Evolutionary conservation across 352 stramenopile genomes (phyloP).

Genomic region (Globisporangium heterothallicum): DNA sequence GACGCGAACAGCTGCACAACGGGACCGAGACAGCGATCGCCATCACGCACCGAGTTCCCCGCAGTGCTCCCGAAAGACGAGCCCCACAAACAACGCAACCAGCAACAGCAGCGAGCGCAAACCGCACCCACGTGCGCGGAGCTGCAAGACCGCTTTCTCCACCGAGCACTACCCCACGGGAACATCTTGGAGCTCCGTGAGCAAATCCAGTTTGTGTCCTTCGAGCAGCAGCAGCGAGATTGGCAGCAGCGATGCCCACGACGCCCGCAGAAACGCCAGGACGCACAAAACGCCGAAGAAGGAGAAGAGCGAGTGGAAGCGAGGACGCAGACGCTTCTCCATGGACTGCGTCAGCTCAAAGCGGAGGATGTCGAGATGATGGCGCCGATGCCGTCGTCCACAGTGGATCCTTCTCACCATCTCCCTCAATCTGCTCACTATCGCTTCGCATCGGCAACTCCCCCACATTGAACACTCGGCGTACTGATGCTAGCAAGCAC

Average conservation of each 20-base stretch:
- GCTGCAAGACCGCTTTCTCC: constrained; percentile 43
- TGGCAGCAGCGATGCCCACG: constrained; percentile 14
- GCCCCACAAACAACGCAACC: neutral
- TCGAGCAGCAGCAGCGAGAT: constrained; percentile 22
- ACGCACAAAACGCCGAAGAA: constrained; percentile 7
- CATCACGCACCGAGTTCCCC: constrained; percentile 35
- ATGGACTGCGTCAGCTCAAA: constrained; percentile 34
- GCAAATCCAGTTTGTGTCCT: constrained; percentile 42
- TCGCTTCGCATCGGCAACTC: constrained; percentile 21
- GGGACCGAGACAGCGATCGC: neutral
- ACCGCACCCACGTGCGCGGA: constrained; percentile 27
- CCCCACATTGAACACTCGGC: constrained; percentile 7
- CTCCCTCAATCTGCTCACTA: constrained; percentile 9
- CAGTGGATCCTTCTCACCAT: neutral
- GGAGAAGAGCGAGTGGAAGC: constrained; percentile 16
- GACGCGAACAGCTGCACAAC: neutral
- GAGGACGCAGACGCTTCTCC: constrained; percentile 33
- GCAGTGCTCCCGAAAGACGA: constrained; percentile 29
- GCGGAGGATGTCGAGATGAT: constrained; percentile 40
- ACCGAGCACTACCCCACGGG: constrained; percentile 32
- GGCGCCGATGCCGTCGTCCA: neutral
- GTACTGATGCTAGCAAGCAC: too few species aligned
- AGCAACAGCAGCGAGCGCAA: neutral
- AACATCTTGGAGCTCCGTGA: constrained; percentile 38
- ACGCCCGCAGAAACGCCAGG: constrained; percentile 3